Conservation (phyloP, 257 asterid genomes). For the Thymus mandschuricus region DNA sequence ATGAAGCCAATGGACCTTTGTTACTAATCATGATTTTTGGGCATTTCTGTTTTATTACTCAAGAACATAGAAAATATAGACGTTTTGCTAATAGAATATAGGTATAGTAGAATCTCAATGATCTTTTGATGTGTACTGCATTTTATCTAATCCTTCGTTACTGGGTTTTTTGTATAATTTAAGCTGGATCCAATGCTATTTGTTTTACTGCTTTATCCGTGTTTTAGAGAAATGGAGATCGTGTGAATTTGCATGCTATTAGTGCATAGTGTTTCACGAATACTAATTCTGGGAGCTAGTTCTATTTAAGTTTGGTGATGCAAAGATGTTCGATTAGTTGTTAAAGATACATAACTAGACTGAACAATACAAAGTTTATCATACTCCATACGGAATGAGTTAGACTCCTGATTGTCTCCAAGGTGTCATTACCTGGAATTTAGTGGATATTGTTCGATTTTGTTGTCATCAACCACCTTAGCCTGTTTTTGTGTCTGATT, state of each 20-base stretch:
- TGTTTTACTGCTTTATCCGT: not conserved
- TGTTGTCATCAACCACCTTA: not conserved
- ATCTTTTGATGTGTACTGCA: too few relatives aligned
- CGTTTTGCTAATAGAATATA: not conserved
- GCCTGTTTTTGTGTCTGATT: not conserved
- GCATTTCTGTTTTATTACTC: not conserved
- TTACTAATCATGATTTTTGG: not conserved
- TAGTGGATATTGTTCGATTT: too few relatives aligned
- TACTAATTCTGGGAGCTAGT: not conserved
- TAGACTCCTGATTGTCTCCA: not conserved
- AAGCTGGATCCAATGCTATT: not conserved
- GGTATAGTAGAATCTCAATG: too few relatives aligned
- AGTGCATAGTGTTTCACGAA: not conserved
- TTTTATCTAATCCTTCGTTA: not conserved
- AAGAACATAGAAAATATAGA: not conserved
- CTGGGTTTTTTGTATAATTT: not conserved
- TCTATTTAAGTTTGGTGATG: conserved; percentile 9
- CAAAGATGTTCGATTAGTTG: not conserved
- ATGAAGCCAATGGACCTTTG: not conserved
- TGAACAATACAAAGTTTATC: not conserved
- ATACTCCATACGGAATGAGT: not conserved
- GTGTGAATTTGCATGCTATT: not conserved
- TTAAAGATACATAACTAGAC: not conserved
- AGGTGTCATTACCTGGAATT: too few relatives aligned
- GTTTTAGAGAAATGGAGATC: not conserved